phyloP scores from a whole-genome alignment of 768 basidiomycete species.

The Cyathus striatus region DNA sequence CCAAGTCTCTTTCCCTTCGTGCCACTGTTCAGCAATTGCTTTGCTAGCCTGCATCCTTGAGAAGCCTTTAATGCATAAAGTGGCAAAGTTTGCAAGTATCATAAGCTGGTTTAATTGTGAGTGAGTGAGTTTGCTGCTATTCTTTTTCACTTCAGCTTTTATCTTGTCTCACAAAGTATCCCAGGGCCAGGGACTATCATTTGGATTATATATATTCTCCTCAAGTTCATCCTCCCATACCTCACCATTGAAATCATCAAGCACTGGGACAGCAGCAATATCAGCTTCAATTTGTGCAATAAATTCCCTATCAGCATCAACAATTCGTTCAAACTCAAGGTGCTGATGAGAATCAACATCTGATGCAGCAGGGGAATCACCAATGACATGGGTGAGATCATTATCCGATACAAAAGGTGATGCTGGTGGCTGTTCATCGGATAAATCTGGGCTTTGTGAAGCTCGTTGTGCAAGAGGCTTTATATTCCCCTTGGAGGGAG shows the following conservation, averaged over 20 bases:
- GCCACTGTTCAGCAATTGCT: constrained; percentile 33
- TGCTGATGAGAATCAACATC: background rate
- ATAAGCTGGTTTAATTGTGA: constrained; percentile 23
- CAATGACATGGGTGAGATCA: background rate
- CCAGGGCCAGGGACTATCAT: constrained; percentile 16
- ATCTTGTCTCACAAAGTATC: constrained; percentile 18
- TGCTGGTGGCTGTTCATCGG: too few species aligned
- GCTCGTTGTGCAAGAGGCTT: too few species aligned
- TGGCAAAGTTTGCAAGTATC: constrained; percentile 30
- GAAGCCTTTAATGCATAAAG: constrained; percentile 23
- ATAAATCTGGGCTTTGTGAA: too few species aligned
- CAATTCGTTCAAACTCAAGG: background rate
- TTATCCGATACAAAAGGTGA: too few species aligned
- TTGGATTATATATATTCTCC: background rate
- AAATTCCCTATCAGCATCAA: background rate
- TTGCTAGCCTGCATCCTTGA: constrained; percentile 19
- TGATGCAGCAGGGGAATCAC: background rate
- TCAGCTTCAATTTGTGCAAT: background rate
- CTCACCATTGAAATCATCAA: background rate
- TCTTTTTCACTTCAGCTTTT: constrained; percentile 21
- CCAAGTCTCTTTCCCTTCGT: constrained; percentile 19
- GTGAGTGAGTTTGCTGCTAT: constrained; percentile 13
- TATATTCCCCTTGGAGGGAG: too few species aligned
- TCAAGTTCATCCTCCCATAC: constrained; percentile 9
- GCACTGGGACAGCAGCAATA: background rate